A percentile compares a stretch with the other conserved stretches of the same genome.
phyloP scores from a whole-genome alignment of 805 yeast genomes.

The Starmerella geochares region DNA sequence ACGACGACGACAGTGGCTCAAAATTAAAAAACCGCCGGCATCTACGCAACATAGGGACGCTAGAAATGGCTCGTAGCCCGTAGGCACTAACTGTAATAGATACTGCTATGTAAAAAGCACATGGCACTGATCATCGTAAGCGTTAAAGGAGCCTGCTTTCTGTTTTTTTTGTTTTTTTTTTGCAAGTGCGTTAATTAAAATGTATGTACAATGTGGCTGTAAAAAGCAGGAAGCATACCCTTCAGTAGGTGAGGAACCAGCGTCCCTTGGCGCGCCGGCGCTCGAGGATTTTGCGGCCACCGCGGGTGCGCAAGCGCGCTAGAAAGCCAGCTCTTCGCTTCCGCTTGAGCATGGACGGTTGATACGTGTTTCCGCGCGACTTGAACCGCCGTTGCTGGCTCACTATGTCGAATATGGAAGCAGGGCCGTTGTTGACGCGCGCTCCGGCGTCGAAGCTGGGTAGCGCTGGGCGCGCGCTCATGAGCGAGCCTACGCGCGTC shows the following conservation, averaged over 20 bases:
- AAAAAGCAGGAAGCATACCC: neutral
- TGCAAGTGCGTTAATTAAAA: no score
- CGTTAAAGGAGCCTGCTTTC: no score
- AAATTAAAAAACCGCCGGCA: no score
- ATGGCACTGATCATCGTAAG: no score
- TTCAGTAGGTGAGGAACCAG: constrained; percentile 78
- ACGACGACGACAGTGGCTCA: no score
- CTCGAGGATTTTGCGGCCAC: constrained; percentile 67
- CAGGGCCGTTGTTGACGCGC: constrained; percentile 4
- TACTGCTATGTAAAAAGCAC: no score
- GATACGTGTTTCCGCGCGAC: constrained; percentile 87
- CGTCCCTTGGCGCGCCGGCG: constrained; percentile 82
- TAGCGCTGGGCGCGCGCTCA: neutral
- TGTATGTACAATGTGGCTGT: neutral
- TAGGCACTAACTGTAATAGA: no score
- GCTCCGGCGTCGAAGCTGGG: neutral
- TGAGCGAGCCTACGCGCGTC: neutral
- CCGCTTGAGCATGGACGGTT: constrained; percentile 82
- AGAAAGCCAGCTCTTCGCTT: constrained; percentile 85
- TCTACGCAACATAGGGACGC: no score
- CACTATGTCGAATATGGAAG: constrained; percentile 15
- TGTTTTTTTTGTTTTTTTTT: no score
- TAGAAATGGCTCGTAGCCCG: no score
- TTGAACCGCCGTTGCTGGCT: constrained; percentile 33
- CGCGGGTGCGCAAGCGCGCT: constrained; percentile 63